Percentiles rank a stretch among this genome's conserved stretches.
Conservation (phyloP, 805 yeast species). For the Yueomyces sp. region DNA sequence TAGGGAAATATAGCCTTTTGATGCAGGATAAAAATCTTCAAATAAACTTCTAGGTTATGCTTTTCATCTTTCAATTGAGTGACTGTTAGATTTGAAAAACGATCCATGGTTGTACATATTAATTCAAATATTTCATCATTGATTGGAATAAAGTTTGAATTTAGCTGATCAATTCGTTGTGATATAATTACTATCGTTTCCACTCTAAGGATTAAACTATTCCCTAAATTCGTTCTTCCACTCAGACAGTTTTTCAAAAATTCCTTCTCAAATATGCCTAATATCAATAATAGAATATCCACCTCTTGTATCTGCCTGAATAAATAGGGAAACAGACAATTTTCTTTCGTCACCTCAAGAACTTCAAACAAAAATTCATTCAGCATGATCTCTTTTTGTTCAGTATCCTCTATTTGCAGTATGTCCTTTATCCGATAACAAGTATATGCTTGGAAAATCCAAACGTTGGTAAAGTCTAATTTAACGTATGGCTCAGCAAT, state of each 20-base stretch:
- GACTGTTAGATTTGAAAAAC: neutral
- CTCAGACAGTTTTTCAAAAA: conserved; percentile 13
- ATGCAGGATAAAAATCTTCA: conserved; percentile 20
- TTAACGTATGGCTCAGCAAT: conserved; percentile 5
- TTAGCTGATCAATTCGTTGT: conserved; percentile 8
- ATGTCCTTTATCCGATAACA: conserved; percentile 7
- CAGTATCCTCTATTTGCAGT: neutral
- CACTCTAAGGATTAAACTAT: conserved; percentile 10
- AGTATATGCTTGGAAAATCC: conserved; percentile 20
- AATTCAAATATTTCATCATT: neutral
- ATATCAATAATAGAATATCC: conserved; percentile 4
- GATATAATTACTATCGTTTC: conserved; percentile 14
- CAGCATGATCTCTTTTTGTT: neutral
- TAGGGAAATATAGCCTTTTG: conserved; percentile 14
- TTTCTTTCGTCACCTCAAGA: conserved; percentile 10
- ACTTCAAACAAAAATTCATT: conserved; percentile 10
- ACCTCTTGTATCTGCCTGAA: conserved; percentile 13
- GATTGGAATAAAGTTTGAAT: conserved; percentile 1
- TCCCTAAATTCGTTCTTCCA: neutral
- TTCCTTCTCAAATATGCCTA: conserved; percentile 13
- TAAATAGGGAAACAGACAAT: conserved; percentile 15
- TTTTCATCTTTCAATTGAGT: conserved; percentile 1
- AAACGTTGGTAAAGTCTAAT: conserved; percentile 20
- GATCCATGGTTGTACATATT: neutral
- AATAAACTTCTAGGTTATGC: conserved; percentile 8